Evolutionary conservation across 371 early-diverging fungal species (phyloP).

Genomic region (Mucor circinelloides): DNA sequence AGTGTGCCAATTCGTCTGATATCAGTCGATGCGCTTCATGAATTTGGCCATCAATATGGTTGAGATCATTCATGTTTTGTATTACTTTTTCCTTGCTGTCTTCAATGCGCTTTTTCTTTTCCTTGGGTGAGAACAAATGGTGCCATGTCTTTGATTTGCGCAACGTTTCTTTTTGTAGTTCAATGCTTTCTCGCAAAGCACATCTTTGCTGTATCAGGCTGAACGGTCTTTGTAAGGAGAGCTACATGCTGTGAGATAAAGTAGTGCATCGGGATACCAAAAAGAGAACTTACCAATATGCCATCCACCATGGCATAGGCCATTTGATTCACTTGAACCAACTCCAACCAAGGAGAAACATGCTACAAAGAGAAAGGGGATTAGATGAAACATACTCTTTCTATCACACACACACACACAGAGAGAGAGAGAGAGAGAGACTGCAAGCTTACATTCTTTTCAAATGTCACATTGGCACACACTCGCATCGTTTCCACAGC

Average conservation of each 20-base stretch:
- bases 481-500: slow-evolving; percentile 16
- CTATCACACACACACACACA: background rate
- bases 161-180: slow-evolving; percentile 37
- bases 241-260: slow-evolving; percentile 10
- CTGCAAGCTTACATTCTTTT: slow-evolving; percentile 7
- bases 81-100: slow-evolving; percentile 33
- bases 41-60: slow-evolving; percentile 39
- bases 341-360: slow-evolving; percentile 13
- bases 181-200: slow-evolving; percentile 26
- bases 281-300: slow-evolving; percentile 30
- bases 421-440: too few species aligned
- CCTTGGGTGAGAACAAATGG: slow-evolving; percentile 32
- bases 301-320: slow-evolving; percentile 34
- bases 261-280: background rate
- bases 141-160: slow-evolving; percentile 37
- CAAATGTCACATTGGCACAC: slow-evolving; percentile 19
- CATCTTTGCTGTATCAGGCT: slow-evolving; percentile 25
- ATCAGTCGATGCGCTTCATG: slow-evolving; percentile 45
- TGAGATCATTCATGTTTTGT: slow-evolving; percentile 40
- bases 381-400: background rate
- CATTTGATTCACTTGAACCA: slow-evolving; percentile 22
- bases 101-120: slow-evolving; percentile 29
- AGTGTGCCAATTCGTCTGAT: slow-evolving; percentile 51
- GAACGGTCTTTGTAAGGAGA: slow-evolving; percentile 39
- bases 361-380: slow-evolving; percentile 1